Conservation (phyloP, 257 asterid genomes). For the Lycium barbarum region DNA sequence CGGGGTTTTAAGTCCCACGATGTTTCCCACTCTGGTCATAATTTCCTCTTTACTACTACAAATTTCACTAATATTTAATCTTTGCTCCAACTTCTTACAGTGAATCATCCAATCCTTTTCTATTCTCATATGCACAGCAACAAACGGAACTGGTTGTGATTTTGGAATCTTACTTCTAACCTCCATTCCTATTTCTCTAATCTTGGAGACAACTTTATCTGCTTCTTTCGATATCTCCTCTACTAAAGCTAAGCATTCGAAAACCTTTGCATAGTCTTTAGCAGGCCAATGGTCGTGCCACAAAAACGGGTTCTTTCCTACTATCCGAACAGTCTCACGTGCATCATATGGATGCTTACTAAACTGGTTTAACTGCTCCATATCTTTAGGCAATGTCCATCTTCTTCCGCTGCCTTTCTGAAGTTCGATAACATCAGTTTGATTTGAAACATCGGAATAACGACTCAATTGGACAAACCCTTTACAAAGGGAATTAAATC, state of each 20-base stretch:
- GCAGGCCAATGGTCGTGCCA: constrained; percentile 98
- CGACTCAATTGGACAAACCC: constrained; percentile 72
- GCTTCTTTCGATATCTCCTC: constrained; percentile 78
- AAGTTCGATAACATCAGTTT: constrained; percentile 55
- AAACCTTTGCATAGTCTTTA: constrained; percentile 80
- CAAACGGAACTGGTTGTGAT: constrained; percentile 49
- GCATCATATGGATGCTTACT: constrained; percentile 43
- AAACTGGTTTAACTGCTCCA: constrained; percentile 62
- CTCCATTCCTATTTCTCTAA: constrained; percentile 57
- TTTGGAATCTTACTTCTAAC: constrained; percentile 27
- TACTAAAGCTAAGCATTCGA: constrained; percentile 71
- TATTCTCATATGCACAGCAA: constrained; percentile 95
- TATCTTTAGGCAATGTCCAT: constrained; percentile 74
- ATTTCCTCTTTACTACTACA: constrained; percentile 86
- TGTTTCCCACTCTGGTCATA: constrained; percentile 67
- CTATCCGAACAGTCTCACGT: constrained; percentile 55
- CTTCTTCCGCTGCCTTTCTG: constrained; percentile 91
- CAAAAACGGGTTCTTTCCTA: constrained; percentile 86
- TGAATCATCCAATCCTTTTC: constrained; percentile 98
- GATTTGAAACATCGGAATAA: constrained; percentile 57
- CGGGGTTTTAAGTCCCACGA: constrained; percentile 62
- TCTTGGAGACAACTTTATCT: constrained; percentile 72
- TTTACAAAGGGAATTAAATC: constrained; percentile 69
- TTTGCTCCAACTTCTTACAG: constrained; percentile 83
- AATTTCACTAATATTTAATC: constrained; percentile 63